Evolutionary conservation across 208 protist species (phyloP), one percentile per base, ranked within the genome.

Genomic region (Leishmania braziliensis): DNA sequence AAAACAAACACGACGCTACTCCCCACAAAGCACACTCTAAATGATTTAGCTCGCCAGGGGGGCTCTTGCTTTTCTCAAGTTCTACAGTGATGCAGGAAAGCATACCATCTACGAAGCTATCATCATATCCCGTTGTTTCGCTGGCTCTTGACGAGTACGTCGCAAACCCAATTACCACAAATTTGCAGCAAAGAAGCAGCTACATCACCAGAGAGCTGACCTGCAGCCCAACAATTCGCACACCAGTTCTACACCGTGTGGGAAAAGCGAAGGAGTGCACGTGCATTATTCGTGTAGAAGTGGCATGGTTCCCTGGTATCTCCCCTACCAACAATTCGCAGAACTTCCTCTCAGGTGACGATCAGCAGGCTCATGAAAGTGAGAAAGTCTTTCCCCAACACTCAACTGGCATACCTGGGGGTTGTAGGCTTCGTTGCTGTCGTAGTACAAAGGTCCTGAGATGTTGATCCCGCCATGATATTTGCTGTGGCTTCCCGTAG

Each of bases 301-400:
- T 73, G 39, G n/a, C 76, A 84, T 1, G 82, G 79, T 1, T 77
- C 78, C 9, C 74, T 50, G 39, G 85, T 83, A 36, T 80, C 43
- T 60, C 80, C 80, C 5, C 69, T 39, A 36, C 86, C 80, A 23
- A 53, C 50, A 39, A 89, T 87, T 68, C 69, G 70, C 10, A 85
- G 77, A 2, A 80, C 82, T 70, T 87, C 86, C 4, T 84, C 83
- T 66, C 73, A 86, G 77, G 86, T 83, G 2, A 89, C 78, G 80
- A 89, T 84, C 39, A 89, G 76, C 26, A 86, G 66, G 62, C 86
- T 83, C 79, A 89, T 89, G 75, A 75, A 77, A 65, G 66, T 82
- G 74, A 85, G 86, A 46, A 83, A 89, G 1, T 89, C 86, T 6
- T 46, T 46, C 43, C 2, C 43, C 43, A 46, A 0, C 2, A 46